phyloP scores from a whole-genome alignment of 2,329 filamentous ascomycete genomes.

The Aspergillus melleus region DNA sequence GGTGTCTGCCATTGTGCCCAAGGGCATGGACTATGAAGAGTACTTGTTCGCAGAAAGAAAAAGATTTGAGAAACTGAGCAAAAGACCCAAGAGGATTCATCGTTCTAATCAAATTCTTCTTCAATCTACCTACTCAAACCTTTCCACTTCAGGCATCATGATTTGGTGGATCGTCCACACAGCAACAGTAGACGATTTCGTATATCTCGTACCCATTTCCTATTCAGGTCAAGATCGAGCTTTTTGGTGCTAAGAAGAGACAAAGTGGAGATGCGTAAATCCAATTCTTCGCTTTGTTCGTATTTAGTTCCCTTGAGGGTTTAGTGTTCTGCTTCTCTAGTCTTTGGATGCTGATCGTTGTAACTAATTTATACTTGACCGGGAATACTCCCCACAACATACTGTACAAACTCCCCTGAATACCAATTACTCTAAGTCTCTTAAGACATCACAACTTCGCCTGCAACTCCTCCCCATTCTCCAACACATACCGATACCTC shows the following conservation, averaged over 20 bases:
- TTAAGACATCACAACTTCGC: constrained; percentile 28
- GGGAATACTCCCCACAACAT: too few species aligned
- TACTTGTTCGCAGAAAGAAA: background rate
- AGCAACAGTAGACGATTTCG: background rate
- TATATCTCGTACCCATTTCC: background rate
- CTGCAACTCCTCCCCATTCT: constrained; percentile 34
- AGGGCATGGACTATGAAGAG: background rate
- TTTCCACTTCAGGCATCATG: background rate
- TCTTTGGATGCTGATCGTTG: too few species aligned
- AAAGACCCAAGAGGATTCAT: background rate
- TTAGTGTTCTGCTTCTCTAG: background rate
- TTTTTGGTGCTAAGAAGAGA: background rate
- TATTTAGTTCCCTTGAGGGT: background rate
- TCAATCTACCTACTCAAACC: background rate
- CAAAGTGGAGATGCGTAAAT: too few species aligned
- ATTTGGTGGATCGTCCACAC: background rate
- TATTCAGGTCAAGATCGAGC: background rate
- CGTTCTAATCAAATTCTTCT: background rate
- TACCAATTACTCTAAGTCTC: background rate
- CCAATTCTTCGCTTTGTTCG: background rate
- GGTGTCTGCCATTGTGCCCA: background rate
- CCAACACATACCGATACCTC: constrained; percentile 49
- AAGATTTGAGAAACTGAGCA: background rate
- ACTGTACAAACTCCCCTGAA: too few species aligned
- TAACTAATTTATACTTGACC: too few species aligned